Conservation (phyloP, 2,329 filamentous ascomycete species). For the Magnaporthiopsis rhizophila region DNA sequence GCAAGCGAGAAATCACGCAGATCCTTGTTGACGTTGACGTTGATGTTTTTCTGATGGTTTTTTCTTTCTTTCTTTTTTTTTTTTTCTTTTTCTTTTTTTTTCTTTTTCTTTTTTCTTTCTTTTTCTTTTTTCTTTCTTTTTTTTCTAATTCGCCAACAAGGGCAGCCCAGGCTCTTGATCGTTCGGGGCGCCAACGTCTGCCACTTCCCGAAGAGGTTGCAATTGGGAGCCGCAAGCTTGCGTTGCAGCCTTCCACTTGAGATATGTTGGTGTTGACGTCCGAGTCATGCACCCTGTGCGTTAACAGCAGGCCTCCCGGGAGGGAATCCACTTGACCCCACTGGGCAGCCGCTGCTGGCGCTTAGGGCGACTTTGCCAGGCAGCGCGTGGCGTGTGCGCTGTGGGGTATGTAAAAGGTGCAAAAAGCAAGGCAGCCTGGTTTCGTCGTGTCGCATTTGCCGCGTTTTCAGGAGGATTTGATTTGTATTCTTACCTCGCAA, state of each 20-base stretch:
- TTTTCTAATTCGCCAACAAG: not conserved
- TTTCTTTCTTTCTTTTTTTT: too few relatives aligned
- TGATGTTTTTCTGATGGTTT: not conserved
- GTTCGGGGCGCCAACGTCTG: too few relatives aligned
- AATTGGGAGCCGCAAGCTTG: too few relatives aligned
- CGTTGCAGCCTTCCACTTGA: too few relatives aligned
- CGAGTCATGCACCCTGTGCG: not conserved
- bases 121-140: too few relatives aligned
- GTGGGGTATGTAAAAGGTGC: too few relatives aligned
- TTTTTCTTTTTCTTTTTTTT: too few relatives aligned
- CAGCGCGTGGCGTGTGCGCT: too few relatives aligned
- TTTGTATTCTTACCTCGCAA: too few relatives aligned
- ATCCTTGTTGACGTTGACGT: not conserved
- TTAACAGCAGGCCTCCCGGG: not conserved
- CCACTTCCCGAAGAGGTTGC: not conserved
- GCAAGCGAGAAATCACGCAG: not conserved
- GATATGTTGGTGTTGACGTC: too few relatives aligned
- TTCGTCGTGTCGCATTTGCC: not conserved
- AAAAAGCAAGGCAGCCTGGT: not conserved
- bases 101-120: too few relatives aligned
- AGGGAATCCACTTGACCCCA: not conserved
- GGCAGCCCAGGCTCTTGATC: not conserved
- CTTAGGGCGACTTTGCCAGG: not conserved
- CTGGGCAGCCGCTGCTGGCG: not conserved
- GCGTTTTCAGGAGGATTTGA: not conserved